These are phyloP conservation scores for Ascochyta pisi DNA, from an alignment of 2,329 filamentous ascomycete species.

Conservation along the genomic window DNA sequence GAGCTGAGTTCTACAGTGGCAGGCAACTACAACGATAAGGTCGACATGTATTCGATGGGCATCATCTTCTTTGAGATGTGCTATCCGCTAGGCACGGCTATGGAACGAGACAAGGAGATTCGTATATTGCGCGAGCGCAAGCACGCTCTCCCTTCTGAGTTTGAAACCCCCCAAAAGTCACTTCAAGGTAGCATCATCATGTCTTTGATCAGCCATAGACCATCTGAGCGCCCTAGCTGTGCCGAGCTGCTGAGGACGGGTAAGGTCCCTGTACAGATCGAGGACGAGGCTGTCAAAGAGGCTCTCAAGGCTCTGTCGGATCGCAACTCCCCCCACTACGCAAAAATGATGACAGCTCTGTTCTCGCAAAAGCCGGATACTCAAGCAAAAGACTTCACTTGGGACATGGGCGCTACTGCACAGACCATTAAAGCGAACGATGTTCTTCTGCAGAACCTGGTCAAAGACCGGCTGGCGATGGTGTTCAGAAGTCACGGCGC, in stretches of 20 bases:
- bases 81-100: constrained; percentile 64
- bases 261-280: constrained; percentile 87
- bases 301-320: constrained; percentile 83
- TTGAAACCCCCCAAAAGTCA: constrained; percentile 71
- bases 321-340: constrained; percentile 84
- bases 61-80: constrained; percentile 99
- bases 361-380: constrained; percentile 76
- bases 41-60: constrained; percentile 98
- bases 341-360: constrained; percentile 85
- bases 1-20: constrained; percentile 80
- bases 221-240: constrained; percentile 82
- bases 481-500: constrained; percentile 92
- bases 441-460: constrained; percentile 73
- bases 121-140: constrained; percentile 71
- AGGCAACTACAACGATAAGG: constrained; percentile 87
- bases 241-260: constrained; percentile 83
- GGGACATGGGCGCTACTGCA: constrained; percentile 52
- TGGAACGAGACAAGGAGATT: constrained; percentile 71
- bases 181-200: constrained; percentile 78
- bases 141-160: constrained; percentile 74
- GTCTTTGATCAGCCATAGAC: constrained; percentile 81
- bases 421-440: constrained; percentile 56
- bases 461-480: constrained; percentile 74
- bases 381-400: constrained; percentile 73
- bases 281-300: constrained; percentile 87